phyloP scores from a whole-genome alignment of 2,329 filamentous ascomycete genomes.

The Pleomassaria siparia region DNA sequence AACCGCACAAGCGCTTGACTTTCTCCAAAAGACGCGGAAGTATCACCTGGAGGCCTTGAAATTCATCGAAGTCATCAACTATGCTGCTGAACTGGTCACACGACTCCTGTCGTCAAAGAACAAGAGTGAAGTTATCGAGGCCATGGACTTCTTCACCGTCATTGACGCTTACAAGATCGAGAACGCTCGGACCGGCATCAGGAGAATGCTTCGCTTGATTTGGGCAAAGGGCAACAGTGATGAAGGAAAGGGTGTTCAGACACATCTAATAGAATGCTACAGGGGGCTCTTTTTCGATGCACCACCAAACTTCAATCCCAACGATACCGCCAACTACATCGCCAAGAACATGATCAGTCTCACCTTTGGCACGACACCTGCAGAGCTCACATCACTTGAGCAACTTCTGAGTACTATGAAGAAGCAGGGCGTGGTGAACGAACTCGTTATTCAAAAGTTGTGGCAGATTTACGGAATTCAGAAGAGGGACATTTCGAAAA shows the following conservation, averaged over 20 bases:
- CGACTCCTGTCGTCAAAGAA: constrained; percentile 92
- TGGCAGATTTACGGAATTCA: constrained; percentile 98
- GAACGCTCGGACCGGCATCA: constrained; percentile 87
- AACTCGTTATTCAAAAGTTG: constrained; percentile 83
- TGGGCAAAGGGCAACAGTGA: constrained; percentile 99
- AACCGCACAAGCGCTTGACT: constrained; percentile 83
- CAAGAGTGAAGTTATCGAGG: constrained; percentile 98
- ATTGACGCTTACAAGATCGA: constrained; percentile 96
- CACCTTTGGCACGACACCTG: constrained; percentile 91
- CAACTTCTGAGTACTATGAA: constrained; percentile 97
- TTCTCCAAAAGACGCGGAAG: constrained; percentile 81
- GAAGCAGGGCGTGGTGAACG: constrained; percentile 84
- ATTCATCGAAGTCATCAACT: constrained; percentile 89
- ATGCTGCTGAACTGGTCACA: constrained; percentile 76
- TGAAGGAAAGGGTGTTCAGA: constrained; percentile 96
- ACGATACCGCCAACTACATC: constrained; percentile 93
- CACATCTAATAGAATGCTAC: constrained; percentile 95
- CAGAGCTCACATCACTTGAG: constrained; percentile 92
- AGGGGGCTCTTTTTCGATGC: constrained; percentile 95
- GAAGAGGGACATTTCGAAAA: constrained; percentile 83
- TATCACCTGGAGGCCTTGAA: constrained; percentile 92
- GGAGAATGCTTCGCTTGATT: constrained; percentile 93
- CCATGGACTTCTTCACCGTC: constrained; percentile 97
- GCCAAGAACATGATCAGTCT: constrained; percentile 98
- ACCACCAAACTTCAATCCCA: constrained; percentile 80